Base-by-base conservation (phyloP, 768 basidiomycete species). In the Boletus eberwhitei region DNA sequence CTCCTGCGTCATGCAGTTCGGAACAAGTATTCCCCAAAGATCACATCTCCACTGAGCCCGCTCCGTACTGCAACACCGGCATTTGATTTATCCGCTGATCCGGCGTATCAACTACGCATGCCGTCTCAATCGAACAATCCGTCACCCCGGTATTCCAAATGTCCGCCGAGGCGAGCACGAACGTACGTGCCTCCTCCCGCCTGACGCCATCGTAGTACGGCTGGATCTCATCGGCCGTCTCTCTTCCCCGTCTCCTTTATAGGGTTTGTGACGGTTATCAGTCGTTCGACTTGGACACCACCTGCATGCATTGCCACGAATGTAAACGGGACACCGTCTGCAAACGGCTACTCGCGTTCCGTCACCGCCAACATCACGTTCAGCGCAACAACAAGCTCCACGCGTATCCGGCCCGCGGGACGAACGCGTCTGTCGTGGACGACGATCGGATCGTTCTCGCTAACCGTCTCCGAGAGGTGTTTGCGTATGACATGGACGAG, bases 11-110 rank as follows among this genome's bases (percentile, higher is more conserved):
- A 71, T 41, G 58, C 61, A 8, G 34, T 44, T 35, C 46, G 55
- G 38, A 72, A 69, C 39, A 67, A 60, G 41, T 21, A 67, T 40
- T 54, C 71, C 11, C 50, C 71, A 1, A 69, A 58, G 59, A 32
- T 71, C 21, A 37, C 65, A 49, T 72, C 71, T 55, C 70, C 70
- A 19, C 35, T 71, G 53, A 71, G 48, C 52, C 70, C 71, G 35
- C 69, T 71, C 35, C 71, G 67, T 45, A 21, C 57, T 4, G 19
- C 61, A 8, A n/a, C 50, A 2, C 45, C 57, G 49, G 49, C 55
- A 24, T 26, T 38, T 17, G 43, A 44, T 31, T 36, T 72, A n/a
- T 58, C 59, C 36, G 11, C 44, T 22, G 55, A 69, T 52, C 57
- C 57, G 21, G 49, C 40, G 8, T 69, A 59, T 39, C 57, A 17